phyloP scores from a whole-genome alignment of 495 filamentous ascomycete genomes.

The Aspergillus bertholletiae region DNA sequence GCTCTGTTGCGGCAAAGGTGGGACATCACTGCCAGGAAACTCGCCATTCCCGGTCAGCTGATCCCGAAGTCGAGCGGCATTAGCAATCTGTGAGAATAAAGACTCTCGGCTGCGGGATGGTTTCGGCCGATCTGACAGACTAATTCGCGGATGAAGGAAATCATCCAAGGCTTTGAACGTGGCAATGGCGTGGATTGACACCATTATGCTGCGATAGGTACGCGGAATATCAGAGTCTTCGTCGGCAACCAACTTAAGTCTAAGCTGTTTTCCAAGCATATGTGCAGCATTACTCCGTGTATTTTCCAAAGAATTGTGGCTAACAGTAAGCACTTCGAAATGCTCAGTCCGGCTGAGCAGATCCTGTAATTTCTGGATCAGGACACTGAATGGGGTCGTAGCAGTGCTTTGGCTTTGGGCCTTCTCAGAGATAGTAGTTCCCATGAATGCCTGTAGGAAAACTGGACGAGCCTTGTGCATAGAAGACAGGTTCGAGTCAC shows the following conservation, averaged over 20 bases:
- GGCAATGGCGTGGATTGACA: constrained; percentile 97
- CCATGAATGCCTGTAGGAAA: constrained; percentile 97
- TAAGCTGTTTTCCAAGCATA: constrained; percentile 95
- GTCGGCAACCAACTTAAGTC: constrained; percentile 83
- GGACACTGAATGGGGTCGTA: constrained; percentile 81
- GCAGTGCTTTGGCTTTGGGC: constrained; percentile 61
- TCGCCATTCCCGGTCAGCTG: constrained; percentile 34
- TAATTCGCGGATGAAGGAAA: constrained; percentile 89
- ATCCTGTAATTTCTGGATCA: constrained; percentile 94
- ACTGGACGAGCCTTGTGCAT: constrained; percentile 65
- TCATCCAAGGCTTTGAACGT: constrained; percentile 97
- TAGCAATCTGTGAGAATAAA: constrained; percentile 74
- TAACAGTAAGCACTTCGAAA: constrained; percentile 95
- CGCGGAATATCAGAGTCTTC: constrained; percentile 85
- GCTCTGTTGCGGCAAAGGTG: constrained; percentile 25
- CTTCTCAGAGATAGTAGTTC: constrained; percentile 56
- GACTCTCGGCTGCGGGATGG: constrained; percentile 61
- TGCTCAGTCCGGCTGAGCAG: constrained; percentile 93
- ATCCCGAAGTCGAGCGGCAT: constrained; percentile 57
- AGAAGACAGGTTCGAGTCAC: constrained; percentile 46
- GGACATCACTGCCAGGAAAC: constrained; percentile 22
- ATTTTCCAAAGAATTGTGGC: constrained; percentile 87
- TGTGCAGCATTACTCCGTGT: constrained; percentile 89
- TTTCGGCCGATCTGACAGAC: constrained; percentile 74
- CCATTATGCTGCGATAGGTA: constrained; percentile 88